A percentile compares a stretch with the other conserved stretches of the same genome.
Evolutionary conservation across 2,329 filamentous ascomycete species (phyloP).

Genomic region (Colletotrichum costaricense): DNA sequence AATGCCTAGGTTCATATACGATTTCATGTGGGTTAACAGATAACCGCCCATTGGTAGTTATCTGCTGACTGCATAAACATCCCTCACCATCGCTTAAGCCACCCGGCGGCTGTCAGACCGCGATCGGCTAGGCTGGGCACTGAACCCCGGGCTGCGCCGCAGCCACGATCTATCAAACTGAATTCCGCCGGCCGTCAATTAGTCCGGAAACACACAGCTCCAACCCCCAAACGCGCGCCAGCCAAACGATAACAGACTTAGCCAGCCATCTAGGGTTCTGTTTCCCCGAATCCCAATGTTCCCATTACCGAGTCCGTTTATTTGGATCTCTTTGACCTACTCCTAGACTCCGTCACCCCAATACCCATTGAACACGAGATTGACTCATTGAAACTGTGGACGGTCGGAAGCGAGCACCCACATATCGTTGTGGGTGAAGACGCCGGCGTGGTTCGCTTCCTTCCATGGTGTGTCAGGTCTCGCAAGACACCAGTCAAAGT

Average conservation of each 20-base stretch:
- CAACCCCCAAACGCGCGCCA: not conserved
- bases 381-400: not conserved
- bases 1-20: not conserved
- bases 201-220: not conserved
- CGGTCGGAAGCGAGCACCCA: slow-evolving; percentile 33
- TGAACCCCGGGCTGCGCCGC: not conserved
- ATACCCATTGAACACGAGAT: not conserved
- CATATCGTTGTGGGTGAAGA: slow-evolving; percentile 32
- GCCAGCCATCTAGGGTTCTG: not conserved
- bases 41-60: not conserved
- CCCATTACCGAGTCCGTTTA: not conserved
- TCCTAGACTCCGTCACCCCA: not conserved
- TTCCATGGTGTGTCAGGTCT: slow-evolving; percentile 33
- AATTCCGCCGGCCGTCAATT: not conserved
- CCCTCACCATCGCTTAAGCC: not conserved
- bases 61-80: not conserved
- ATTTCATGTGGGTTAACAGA: not conserved
- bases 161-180: not conserved
- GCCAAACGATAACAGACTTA: not conserved
- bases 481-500: slow-evolving; percentile 37
- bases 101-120: not conserved
- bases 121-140: not conserved
- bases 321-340: not conserved
- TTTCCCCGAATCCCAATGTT: not conserved
- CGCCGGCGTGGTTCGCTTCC: slow-evolving; percentile 27